Evolutionary conservation across 1,284 basidiomycete species (phyloP).

Genomic region (Trichosporon coremiiforme): DNA sequence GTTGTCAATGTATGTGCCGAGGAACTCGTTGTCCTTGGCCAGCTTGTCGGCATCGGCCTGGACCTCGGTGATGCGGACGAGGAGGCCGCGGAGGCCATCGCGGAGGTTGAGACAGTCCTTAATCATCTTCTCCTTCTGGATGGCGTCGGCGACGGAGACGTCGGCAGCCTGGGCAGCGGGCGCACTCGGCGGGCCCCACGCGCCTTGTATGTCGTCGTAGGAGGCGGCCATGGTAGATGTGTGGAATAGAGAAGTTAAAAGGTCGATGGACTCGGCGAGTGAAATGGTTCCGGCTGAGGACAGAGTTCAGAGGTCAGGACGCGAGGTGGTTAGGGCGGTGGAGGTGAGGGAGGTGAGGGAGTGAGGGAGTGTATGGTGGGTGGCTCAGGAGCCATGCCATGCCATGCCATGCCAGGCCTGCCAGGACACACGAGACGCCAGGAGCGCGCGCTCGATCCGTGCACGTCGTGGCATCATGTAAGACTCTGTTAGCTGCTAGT

Average conservation of each 20-base stretch:
- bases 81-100: conserved; percentile 49
- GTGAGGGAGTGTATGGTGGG: not conserved
- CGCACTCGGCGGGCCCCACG: conserved; percentile 26
- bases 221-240: conserved; percentile 20
- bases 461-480: conserved; percentile 13
- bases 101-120: conserved; percentile 51
- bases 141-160: conserved; percentile 43
- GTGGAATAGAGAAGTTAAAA: not conserved
- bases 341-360: no score
- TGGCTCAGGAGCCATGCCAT: not conserved
- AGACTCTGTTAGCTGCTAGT: no score
- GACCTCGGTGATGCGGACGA: conserved; percentile 48
- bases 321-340: not conserved
- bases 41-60: conserved; percentile 52
- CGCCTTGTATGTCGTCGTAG: conserved; percentile 28
- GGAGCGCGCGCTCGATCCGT: conserved; percentile 13
- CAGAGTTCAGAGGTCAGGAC: not conserved
- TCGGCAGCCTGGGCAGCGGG: conserved; percentile 26
- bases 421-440: no score
- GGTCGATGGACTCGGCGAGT: not conserved
- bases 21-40: conserved; percentile 52
- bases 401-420: no score
- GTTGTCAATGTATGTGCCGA: conserved; percentile 55
- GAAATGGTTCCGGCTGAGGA: conserved; percentile 11
- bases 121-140: conserved; percentile 51